Conservation (phyloP, 495 filamentous ascomycete genomes). For the Penicillium cinerascens region DNA sequence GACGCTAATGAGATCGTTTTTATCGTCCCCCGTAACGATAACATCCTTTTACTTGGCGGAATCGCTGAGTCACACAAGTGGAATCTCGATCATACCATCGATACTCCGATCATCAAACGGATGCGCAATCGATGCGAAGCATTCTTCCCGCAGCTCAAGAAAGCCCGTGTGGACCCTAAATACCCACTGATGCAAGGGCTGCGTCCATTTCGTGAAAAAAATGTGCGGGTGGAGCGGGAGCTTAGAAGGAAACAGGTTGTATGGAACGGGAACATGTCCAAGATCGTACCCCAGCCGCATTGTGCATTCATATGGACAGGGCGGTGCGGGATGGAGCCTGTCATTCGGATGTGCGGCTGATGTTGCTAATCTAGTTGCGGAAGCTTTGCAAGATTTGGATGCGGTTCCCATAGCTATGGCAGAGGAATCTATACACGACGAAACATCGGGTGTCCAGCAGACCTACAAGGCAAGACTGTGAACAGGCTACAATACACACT, state of each 20-base stretch:
- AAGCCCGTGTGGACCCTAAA: slow-evolving; percentile 4
- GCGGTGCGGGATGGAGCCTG: slow-evolving; percentile 46
- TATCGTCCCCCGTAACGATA: slow-evolving; percentile 50
- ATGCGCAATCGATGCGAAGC: too few species aligned
- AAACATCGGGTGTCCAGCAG: too few species aligned
- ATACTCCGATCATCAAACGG: too few species aligned
- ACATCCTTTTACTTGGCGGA: slow-evolving; percentile 45
- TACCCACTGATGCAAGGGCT: slow-evolving; percentile 47
- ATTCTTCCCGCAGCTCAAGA: too few species aligned
- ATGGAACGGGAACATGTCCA: slow-evolving; percentile 8
- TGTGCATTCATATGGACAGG: slow-evolving; percentile 50
- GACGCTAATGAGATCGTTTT: slow-evolving; percentile 42
- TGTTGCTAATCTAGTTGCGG: background rate
- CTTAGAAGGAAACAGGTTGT: too few species aligned
- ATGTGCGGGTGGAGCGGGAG: slow-evolving; percentile 47
- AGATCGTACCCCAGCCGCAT: slow-evolving; percentile 35
- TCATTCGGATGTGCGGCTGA: slow-evolving; percentile 28
- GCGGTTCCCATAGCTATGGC: background rate
- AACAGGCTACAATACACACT: too few species aligned
- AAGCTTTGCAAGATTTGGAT: background rate
- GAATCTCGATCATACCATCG: slow-evolving; percentile 17
- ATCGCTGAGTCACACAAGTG: slow-evolving; percentile 38
- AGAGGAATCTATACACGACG: too few species aligned
- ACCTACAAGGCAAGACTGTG: too few species aligned
- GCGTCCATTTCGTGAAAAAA: slow-evolving; percentile 36